These are phyloP conservation scores for Lactifluus subvellereus DNA, from an alignment of 768 basidiomycete genomes.

Conservation along the genomic window DNA sequence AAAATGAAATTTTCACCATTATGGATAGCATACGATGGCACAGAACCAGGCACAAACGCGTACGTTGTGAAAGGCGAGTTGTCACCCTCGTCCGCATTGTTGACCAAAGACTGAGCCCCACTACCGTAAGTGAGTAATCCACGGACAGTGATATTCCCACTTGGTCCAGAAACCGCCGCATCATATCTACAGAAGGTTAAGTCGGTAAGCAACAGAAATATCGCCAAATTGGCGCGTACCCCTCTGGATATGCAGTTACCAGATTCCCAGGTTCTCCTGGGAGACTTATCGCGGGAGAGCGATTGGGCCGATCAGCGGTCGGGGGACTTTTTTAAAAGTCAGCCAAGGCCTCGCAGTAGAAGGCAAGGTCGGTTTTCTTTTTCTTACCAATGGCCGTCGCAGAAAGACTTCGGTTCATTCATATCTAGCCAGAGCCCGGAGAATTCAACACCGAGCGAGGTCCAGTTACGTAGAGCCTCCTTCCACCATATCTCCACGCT, in stretches of 20 bases:
- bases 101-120: constrained; percentile 22
- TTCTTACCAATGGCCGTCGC: constrained; percentile 39
- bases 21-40: constrained; percentile 67
- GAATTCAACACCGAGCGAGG: constrained; percentile 45
- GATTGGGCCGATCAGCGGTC: constrained; percentile 50
- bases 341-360: neutral
- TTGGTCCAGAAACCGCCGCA: constrained; percentile 52
- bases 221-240: constrained; percentile 34
- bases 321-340: constrained; percentile 41
- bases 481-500: constrained; percentile 56
- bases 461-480: constrained; percentile 54
- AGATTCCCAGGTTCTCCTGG: constrained; percentile 51
- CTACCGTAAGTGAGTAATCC: constrained; percentile 50
- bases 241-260: constrained; percentile 61
- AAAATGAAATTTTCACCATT: constrained; percentile 42
- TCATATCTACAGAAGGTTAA: constrained; percentile 46
- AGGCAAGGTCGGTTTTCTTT: neutral
- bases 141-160: constrained; percentile 71
- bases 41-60: constrained; percentile 45
- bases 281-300: constrained; percentile 48
- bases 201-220: neutral
- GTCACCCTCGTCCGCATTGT: neutral
- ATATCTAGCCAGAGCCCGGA: constrained; percentile 67
- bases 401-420: constrained; percentile 65
- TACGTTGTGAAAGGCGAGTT: constrained; percentile 33